Base-by-base conservation (phyloP, 208 protist species). In the Paratrypanosoma confusum region DNA sequence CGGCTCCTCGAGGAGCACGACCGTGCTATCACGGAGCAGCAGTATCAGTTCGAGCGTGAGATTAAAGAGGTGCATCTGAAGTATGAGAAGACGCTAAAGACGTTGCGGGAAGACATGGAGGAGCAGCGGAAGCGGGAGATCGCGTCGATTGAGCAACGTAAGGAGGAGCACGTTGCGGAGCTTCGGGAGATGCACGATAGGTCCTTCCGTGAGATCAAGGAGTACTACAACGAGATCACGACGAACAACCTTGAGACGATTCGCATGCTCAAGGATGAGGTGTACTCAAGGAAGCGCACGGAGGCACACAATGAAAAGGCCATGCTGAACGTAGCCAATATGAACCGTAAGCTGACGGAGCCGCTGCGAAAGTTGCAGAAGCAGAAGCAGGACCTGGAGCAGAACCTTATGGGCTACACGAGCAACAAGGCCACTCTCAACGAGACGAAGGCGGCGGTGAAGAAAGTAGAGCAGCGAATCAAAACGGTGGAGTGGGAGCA, bases 211-310 rank as follows among this genome's bases (percentile, higher is more conserved):
- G 92, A 98, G 51, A 97, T 98, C 59, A 97, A 97, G 52, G 86
- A 94, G 39, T 99, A 98, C 71, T 99, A 98, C 68, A 96, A 91
- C 52, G 95, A 98, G 54, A 98, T 99, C 47, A 99, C 96, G 6
- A 95, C 90, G 17, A 98, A 97, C 76, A 98, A 98, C 71, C 49
- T 99, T n/a, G 95, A 97, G 42, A 93, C 96, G 17, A 99, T 99
- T 55, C 92, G 95, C 13, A 96, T 87, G 10, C 72, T 98, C 17
- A 98, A 98, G 70, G 93, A 95, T 45, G 81, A 96, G 56, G 82
- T 96, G 31, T 93, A 93, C 57, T 79, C 92, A 11, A 79, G 96
- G 57, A 95, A 96, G 57, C 81, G 93, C 28, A 92, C 89, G 1
- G 92, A 97, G 59, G 75, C 93, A 5, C 73, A 94, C 39, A 96